A percentile compares a stretch with the other conserved stretches of the same genome.
Conservation (phyloP, 148 eudicot species). For the Selenicereus undatus region DNA sequence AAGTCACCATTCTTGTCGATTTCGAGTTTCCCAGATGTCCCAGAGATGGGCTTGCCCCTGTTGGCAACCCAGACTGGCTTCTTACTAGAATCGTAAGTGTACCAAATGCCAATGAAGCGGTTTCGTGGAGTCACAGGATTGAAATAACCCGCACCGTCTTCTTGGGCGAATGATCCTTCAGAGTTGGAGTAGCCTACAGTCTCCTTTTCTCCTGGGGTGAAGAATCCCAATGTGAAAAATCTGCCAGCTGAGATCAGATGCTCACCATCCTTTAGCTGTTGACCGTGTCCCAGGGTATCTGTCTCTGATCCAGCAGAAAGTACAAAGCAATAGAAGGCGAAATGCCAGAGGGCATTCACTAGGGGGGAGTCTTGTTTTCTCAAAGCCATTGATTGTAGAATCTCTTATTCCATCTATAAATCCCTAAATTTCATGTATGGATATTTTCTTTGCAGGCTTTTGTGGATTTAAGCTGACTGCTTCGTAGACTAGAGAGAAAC, state of each 20-base stretch:
- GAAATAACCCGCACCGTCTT: constrained; percentile 4
- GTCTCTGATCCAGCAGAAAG: background rate
- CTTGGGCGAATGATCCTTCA: constrained; percentile 17
- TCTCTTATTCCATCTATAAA: background rate
- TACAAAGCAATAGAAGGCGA: constrained; percentile 11
- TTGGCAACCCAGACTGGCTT: constrained; percentile 30
- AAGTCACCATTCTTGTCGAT: constrained; percentile 18
- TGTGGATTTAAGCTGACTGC: background rate
- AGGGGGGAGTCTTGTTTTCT: background rate
- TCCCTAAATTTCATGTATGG: background rate
- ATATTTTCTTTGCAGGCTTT: background rate
- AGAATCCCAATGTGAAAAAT: constrained; percentile 27
- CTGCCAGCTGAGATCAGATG: constrained; percentile 21
- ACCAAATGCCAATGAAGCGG: constrained; percentile 25
- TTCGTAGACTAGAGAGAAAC: background rate
- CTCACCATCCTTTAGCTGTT: constrained; percentile 17
- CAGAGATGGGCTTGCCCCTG: constrained; percentile 20
- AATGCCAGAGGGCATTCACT: background rate
- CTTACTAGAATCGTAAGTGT: background rate
- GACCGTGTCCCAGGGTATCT: constrained; percentile 26
- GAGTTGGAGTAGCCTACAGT: constrained; percentile 2
- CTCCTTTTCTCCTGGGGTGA: constrained; percentile 4
- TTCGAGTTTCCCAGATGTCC: constrained; percentile 11
- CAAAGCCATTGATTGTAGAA: background rate
- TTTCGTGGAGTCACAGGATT: constrained; percentile 12